Percentiles rank a stretch among this genome's conserved stretches.
These are phyloP conservation scores for Nyssa sinensis DNA, from an alignment of 148 eudicot species.

Conservation along the genomic window DNA sequence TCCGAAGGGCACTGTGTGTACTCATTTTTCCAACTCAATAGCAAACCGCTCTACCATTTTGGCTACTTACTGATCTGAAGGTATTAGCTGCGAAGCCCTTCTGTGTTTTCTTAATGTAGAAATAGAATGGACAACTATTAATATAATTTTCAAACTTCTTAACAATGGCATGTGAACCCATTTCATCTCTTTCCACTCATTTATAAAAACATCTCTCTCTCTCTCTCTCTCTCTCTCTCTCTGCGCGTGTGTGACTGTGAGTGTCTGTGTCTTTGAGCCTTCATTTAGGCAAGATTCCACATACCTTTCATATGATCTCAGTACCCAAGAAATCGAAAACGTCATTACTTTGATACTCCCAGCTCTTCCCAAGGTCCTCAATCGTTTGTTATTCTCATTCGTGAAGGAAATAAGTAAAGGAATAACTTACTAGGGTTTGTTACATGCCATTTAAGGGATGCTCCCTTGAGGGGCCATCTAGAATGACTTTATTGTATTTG, in stretches of 20 bases:
- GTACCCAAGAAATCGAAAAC: background rate
- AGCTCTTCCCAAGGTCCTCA: background rate
- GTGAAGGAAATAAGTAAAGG: background rate
- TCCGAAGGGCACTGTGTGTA: too few species aligned
- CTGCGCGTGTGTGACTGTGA: background rate
- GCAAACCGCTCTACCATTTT: too few species aligned
- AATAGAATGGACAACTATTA: too few species aligned
- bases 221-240: too few species aligned
- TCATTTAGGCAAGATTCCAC: background rate
- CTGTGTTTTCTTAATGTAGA: too few species aligned
- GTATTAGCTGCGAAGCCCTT: too few species aligned
- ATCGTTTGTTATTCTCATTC: background rate
- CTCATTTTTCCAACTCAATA: too few species aligned
- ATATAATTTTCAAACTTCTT: too few species aligned
- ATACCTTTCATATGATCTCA: background rate
- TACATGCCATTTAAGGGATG: background rate
- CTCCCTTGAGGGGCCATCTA: background rate
- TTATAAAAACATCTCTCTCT: background rate
- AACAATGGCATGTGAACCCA: too few species aligned
- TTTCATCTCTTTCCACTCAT: too few species aligned
- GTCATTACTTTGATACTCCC: background rate
- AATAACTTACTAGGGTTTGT: background rate
- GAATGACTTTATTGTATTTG: too few species aligned
- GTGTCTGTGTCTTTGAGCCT: background rate
- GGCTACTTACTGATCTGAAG: too few species aligned